Evolutionary conservation across 1,284 basidiomycete genomes (phyloP), one percentile per base, ranked within the genome.

Genomic region (Ganoderma sinense): DNA sequence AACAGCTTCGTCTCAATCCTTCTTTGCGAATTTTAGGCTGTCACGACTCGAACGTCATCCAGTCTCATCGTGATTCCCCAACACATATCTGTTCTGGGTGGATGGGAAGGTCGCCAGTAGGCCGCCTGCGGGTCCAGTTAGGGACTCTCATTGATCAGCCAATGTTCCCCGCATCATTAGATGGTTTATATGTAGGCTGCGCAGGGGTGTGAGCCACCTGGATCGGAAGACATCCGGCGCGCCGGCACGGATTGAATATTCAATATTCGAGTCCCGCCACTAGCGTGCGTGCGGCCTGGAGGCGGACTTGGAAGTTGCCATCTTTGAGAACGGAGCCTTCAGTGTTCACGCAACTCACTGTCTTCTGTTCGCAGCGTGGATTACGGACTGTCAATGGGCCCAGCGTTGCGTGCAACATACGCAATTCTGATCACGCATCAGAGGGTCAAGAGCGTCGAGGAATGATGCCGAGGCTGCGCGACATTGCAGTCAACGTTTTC

Each of bases 181-280:
- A 67, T 58, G 39, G 61, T 63, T 58, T 67, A 53, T 53, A 20
- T 23, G 53, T 67, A 56, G 26, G 66, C 62, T 67, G 65, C 43
- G 65, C 65, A n/a, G 16, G 36, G 39, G 33, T 40, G 58, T 40
- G 58, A 66, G 23, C 33, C 16, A 53, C 23, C 4, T 45, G 8
- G 26, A 14, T 51, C 31, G 16, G 40, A 65, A 58, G 55, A 31
- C 31, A 48, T 23, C 23, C 48, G 48, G 48, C 48, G 29, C 51
- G 53, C 51, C 33, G 51, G 53, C 23, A 55, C 48, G 55, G 23
- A 29, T 64, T n/a, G n/a, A n/a, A n/a, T n/a, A n/a, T n/a, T n/a
- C n/a, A n/a, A n/a, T n/a, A n/a, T n/a, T 39, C 29, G 26, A 33
- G 45, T 23, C 18, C 31, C n/a, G 33, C 2, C 13, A 33, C 8